Evolutionary conservation across 169 alveolate species (phyloP), one percentile per base, ranked within the genome.

Genomic region (Ichthyophthirius multifiliis): DNA sequence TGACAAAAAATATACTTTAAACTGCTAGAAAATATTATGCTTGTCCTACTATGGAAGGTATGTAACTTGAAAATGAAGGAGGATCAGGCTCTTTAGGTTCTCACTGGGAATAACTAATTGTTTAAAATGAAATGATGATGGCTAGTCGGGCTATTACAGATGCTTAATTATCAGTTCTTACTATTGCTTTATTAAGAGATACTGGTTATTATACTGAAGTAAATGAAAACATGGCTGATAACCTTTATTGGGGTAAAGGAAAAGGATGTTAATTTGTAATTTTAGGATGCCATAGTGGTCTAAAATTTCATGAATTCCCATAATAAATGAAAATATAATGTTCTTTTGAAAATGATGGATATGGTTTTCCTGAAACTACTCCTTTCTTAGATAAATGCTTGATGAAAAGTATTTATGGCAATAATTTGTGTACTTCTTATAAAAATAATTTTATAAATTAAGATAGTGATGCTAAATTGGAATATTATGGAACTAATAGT

Each of bases 61-160:
- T 75, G 27, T 65, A 43, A 34, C 65, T 85, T 37, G 90, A 85
- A 84, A 79, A 76, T 45, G 62, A 76, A 77, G 86, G 90, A 41
- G 82, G 83, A n/a, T 9, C 30, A n/a, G 90, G 86, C 7, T 55
- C 83, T 32, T 77, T 75, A 16, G 74, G 87, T 10, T 73, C 87
- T 10, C 90, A 85, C 44, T 80, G 86, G 84, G 87, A 80, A 64
- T 9, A 73, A 6, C 45, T 75, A 20, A 12, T 74, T 20, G 46
- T 85, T 35, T 44, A 35, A 31, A 74, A 78, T 16, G 90, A 85
- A 34, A 65, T 55, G 27, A 85, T 85, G 90, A 76, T 64, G 27
- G 44, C 87, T 16, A 39, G 27, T 5, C 44, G 47, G 2, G 63
- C 47, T 47, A 47, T 48, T 47, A 55, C 86, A 35, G 74, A 80